phyloP scores from a whole-genome alignment of 2,329 filamentous ascomycete genomes.

The Podosphaera fusca region DNA sequence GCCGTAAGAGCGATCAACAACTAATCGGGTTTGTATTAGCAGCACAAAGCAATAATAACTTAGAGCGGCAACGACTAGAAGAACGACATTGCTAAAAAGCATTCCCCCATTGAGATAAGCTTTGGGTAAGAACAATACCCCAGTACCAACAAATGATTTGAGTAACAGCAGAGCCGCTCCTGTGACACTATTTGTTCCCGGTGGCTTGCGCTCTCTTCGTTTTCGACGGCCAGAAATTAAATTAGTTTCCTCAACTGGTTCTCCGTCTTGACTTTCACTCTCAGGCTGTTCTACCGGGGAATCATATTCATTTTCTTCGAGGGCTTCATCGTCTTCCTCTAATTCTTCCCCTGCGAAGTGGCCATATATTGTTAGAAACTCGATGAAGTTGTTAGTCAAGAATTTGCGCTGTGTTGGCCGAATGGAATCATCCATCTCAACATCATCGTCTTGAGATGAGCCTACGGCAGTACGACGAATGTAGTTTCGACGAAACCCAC shows the following conservation, averaged over 20 bases:
- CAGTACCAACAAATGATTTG: slow-evolving; percentile 95
- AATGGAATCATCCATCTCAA: slow-evolving; percentile 17
- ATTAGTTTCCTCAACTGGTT: slow-evolving; percentile 71
- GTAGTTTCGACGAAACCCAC: slow-evolving; percentile 81
- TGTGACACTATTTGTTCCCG: slow-evolving; percentile 54
- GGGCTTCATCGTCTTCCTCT: slow-evolving; percentile 82
- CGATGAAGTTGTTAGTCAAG: slow-evolving; percentile 80
- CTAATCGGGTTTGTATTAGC: slow-evolving; percentile 64
- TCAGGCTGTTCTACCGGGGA: slow-evolving; percentile 33
- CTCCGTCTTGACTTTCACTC: slow-evolving; percentile 33
- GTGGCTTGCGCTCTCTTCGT: slow-evolving; percentile 50
- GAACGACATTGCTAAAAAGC: slow-evolving; percentile 80
- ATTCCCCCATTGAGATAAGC: slow-evolving; percentile 94
- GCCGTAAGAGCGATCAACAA: slow-evolving; percentile 83
- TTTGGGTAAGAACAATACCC: slow-evolving; percentile 76
- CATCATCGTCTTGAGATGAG: slow-evolving; percentile 23
- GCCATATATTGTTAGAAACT: slow-evolving; percentile 84
- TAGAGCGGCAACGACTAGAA: slow-evolving; percentile 63
- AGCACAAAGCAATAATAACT: slow-evolving; percentile 98
- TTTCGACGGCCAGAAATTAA: slow-evolving; percentile 53
- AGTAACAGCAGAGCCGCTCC: slow-evolving; percentile 68
- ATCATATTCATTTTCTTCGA: slow-evolving; percentile 79
- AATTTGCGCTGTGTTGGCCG: slow-evolving; percentile 31
- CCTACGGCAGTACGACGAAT: slow-evolving; percentile 53
- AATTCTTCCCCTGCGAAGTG: slow-evolving; percentile 95